Conservation (phyloP, 129 eudicot genomes). For the Cynara cardunculus region DNA sequence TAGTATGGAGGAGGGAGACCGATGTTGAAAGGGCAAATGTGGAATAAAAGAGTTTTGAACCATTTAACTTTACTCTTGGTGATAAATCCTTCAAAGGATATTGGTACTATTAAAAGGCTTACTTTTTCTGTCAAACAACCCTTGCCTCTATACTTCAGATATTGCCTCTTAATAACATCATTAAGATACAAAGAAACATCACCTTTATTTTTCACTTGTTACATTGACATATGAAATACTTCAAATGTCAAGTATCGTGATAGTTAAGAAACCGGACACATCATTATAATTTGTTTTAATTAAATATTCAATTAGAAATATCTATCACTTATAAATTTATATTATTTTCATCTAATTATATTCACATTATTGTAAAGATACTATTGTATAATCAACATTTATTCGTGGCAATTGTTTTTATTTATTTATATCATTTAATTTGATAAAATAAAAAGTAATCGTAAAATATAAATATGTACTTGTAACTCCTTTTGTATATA, state of each 20-base stretch:
- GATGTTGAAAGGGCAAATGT: no score
- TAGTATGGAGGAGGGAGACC: no score
- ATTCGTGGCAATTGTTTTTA: not conserved
- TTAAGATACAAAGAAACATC: no score
- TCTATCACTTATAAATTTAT: no score
- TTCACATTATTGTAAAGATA: not conserved
- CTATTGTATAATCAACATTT: not conserved
- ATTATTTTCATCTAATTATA: not conserved
- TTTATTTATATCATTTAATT: not conserved
- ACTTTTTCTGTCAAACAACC: no score
- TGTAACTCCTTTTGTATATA: not conserved
- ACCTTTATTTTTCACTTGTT: not conserved
- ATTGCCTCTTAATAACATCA: no score
- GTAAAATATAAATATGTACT: not conserved
- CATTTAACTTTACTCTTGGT: no score
- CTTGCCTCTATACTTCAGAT: no score
- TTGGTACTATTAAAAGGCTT: no score
- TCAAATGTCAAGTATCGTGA: not conserved
- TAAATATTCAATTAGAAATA: not conserved
- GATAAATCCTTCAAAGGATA: no score
- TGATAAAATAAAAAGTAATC: not conserved
- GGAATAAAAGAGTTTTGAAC: no score
- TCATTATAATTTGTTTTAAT: not conserved
- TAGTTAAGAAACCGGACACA: not conserved
- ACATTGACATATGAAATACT: not conserved